phyloP scores from a whole-genome alignment of 1,139 yeast genomes.

The Arxiozyma heterogenica region DNA sequence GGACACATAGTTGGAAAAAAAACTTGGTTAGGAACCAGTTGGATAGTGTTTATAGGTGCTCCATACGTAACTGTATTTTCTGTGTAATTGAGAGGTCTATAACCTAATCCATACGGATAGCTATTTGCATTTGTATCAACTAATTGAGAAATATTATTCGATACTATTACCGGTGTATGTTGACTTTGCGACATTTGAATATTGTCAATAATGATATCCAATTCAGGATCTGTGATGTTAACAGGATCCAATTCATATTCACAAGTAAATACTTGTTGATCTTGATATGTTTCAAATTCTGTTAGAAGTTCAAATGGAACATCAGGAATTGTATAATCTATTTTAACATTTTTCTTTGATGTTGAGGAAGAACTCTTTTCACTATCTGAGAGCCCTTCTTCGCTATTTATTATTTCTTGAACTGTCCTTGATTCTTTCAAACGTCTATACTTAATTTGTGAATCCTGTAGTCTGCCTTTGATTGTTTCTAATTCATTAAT shows the following conservation, averaged over 20 bases:
- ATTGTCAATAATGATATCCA: neutral
- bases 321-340: conserved; percentile 14
- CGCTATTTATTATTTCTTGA: neutral
- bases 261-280: conserved; percentile 11
- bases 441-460: conserved; percentile 1
- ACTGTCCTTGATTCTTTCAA: neutral
- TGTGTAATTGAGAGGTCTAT: neutral
- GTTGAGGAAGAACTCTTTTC: neutral
- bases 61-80: neutral
- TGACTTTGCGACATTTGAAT: neutral
- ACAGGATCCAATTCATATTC: conserved; percentile 4
- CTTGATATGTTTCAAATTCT: conserved; percentile 15
- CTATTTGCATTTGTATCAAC: neutral
- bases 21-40: neutral
- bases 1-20: neutral
- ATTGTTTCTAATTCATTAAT: conserved; percentile 11
- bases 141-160: neutral
- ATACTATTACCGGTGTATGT: neutral
- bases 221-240: neutral
- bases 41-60: neutral
- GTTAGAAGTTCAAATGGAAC: conserved; percentile 17
- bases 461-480: neutral
- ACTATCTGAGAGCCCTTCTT: neutral
- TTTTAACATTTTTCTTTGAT: neutral
- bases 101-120: neutral